These are phyloP conservation scores for Primulina eburnea DNA, from an alignment of 257 asterid species.

Conservation along the genomic window DNA sequence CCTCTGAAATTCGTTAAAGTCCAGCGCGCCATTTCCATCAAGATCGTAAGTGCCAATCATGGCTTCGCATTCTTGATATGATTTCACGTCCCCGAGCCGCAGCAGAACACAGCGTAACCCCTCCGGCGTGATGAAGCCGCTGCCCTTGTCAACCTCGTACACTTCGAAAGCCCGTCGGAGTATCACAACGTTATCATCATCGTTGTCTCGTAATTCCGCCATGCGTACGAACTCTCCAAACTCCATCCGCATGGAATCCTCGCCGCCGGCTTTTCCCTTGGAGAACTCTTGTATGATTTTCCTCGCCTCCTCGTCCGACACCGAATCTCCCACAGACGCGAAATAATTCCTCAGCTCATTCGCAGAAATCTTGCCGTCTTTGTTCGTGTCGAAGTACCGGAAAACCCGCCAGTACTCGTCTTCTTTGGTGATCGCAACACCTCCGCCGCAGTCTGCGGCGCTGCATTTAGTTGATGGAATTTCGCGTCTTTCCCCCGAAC, in stretches of 20 bases:
- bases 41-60: slow-evolving; percentile 52
- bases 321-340: slow-evolving; percentile 37
- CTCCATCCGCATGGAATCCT: slow-evolving; percentile 28
- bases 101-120: slow-evolving; percentile 42
- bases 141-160: slow-evolving; percentile 53
- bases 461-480: slow-evolving; percentile 14
- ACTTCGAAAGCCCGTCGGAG: slow-evolving; percentile 50
- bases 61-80: slow-evolving; percentile 42
- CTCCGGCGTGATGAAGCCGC: slow-evolving; percentile 51
- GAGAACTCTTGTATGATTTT: slow-evolving; percentile 37
- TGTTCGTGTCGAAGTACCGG: slow-evolving; percentile 35
- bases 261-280: slow-evolving; percentile 21
- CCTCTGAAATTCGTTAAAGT: slow-evolving; percentile 43
- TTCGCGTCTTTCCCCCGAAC: slow-evolving; percentile 16
- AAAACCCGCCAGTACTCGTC: slow-evolving; percentile 40
- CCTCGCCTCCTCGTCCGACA: slow-evolving; percentile 39
- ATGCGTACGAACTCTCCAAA: slow-evolving; percentile 36
- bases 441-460: not conserved
- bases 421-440: slow-evolving; percentile 10
- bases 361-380: slow-evolving; percentile 44
- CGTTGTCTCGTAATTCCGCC: slow-evolving; percentile 30
- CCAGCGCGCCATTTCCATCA: slow-evolving; percentile 60
- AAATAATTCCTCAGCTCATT: slow-evolving; percentile 43
- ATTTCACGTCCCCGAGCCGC: slow-evolving; percentile 42
- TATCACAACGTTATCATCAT: slow-evolving; percentile 19